phyloP scores from a whole-genome alignment of 2,329 filamentous ascomycete species.

The Aspergillus sp. region DNA sequence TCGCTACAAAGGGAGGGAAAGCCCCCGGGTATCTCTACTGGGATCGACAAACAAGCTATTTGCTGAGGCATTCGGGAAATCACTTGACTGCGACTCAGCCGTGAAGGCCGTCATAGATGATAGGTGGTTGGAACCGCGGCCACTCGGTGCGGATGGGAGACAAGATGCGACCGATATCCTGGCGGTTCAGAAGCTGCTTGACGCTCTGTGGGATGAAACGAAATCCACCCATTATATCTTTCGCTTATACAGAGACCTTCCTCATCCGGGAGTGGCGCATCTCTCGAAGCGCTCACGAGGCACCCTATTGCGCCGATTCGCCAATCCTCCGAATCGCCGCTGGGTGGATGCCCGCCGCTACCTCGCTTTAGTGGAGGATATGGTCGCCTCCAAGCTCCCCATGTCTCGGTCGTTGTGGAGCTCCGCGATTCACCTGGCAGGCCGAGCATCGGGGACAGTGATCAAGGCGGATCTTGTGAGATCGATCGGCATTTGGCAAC shows the following conservation, averaged over 20 bases:
- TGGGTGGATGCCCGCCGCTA: constrained; percentile 69
- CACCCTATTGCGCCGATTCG: constrained; percentile 66
- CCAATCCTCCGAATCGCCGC: constrained; percentile 47
- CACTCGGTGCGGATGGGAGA: constrained; percentile 33
- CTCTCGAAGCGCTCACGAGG: constrained; percentile 56
- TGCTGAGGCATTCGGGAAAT: constrained; percentile 18
- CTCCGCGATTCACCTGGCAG: constrained; percentile 75
- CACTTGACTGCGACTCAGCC: constrained; percentile 26
- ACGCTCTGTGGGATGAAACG: constrained; percentile 44
- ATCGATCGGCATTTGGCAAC: constrained; percentile 76
- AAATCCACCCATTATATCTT: constrained; percentile 53
- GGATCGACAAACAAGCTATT: constrained; percentile 26
- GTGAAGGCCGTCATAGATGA: constrained; percentile 39
- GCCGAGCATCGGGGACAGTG: constrained; percentile 64
- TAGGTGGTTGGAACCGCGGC: constrained; percentile 22
- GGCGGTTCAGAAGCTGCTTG: constrained; percentile 38
- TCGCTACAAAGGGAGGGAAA: constrained; percentile 8
- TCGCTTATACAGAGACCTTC: constrained; percentile 53
- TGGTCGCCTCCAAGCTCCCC: constrained; percentile 70
- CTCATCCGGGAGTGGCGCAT: constrained; percentile 53
- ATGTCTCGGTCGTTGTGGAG: constrained; percentile 76
- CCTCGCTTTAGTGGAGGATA: constrained; percentile 79
- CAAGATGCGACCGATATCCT: constrained; percentile 35
- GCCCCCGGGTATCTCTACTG: constrained; percentile 19
- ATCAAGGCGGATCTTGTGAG: constrained; percentile 63